phyloP scores from a whole-genome alignment of 1,284 basidiomycete species.

The Cryptococcus neoformans region DNA sequence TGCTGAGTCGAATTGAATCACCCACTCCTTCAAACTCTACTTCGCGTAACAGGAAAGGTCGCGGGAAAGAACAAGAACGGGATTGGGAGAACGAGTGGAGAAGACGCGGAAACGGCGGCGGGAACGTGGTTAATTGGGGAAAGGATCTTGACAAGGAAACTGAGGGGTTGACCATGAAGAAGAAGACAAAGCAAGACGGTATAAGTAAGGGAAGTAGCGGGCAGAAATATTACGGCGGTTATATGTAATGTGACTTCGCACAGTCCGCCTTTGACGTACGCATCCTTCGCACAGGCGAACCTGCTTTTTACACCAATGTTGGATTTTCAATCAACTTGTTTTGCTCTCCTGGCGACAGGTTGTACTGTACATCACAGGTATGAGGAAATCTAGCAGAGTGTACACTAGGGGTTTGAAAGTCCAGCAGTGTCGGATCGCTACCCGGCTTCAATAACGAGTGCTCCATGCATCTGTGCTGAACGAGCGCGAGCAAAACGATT shows the following conservation, averaged over 20 bases:
- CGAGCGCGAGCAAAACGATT: too few species aligned
- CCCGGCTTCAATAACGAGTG: too few species aligned
- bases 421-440: too few species aligned
- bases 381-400: too few species aligned
- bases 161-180: not conserved
- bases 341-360: too few species aligned
- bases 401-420: too few species aligned
- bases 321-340: too few species aligned
- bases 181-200: not conserved
- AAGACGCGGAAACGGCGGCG: slow-evolving; percentile 19
- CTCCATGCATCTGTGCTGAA: too few species aligned
- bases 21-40: not conserved
- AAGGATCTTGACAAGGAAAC: slow-evolving; percentile 18
- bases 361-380: too few species aligned
- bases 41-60: not conserved
- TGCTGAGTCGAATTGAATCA: not conserved
- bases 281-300: too few species aligned
- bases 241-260: not conserved
- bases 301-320: too few species aligned
- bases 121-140: slow-evolving; percentile 25
- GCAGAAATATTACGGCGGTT: slow-evolving; percentile 22
- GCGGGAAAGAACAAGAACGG: slow-evolving; percentile 5
- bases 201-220: slow-evolving; percentile 2
- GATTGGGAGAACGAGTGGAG: slow-evolving; percentile 30
- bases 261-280: too few species aligned